Conservation (phyloP, 2,329 filamentous ascomycete species). For the Ploettnerulaceae sp. region DNA sequence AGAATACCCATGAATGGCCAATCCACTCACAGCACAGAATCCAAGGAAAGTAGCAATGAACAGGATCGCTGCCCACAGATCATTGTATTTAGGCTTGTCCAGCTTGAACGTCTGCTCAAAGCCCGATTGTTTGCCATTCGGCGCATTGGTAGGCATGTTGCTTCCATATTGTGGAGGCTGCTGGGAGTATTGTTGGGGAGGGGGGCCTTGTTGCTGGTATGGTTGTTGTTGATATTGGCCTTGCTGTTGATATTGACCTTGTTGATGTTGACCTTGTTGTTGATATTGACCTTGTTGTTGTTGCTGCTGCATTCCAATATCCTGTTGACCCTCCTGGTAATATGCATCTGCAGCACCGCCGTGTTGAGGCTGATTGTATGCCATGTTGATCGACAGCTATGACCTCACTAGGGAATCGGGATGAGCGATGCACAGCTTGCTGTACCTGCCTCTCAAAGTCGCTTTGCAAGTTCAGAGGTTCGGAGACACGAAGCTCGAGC, state of each 20-base stretch:
- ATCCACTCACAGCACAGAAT: constrained; percentile 70
- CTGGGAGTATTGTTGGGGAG: constrained; percentile 16
- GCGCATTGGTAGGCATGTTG: constrained; percentile 2
- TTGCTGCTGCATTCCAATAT: constrained; percentile 15
- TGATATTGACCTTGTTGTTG: neutral
- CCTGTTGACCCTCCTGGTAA: constrained; percentile 22
- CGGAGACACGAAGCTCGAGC: too few species aligned
- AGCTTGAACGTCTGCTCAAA: constrained; percentile 84
- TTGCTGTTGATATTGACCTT: constrained; percentile 8
- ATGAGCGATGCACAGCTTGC: too few species aligned
- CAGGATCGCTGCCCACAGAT: constrained; percentile 81
- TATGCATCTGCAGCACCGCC: constrained; percentile 27
- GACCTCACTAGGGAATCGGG: too few species aligned
- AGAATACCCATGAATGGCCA: constrained; percentile 71
- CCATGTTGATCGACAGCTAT: constrained; percentile 18
- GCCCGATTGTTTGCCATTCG: constrained; percentile 9
- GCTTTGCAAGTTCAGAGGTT: too few species aligned
- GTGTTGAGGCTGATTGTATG: constrained; percentile 25
- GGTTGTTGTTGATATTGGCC: constrained; percentile 16
- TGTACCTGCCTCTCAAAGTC: too few species aligned
- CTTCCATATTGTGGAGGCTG: constrained; percentile 23
- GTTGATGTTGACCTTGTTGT: neutral
- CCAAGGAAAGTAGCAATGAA: constrained; percentile 67
- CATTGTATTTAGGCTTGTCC: constrained; percentile 81
- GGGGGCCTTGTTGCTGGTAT: constrained; percentile 8